These are phyloP conservation scores for Cystofilobasidium capitatum DNA, from an alignment of 768 basidiomycete genomes.

Conservation along the genomic window DNA sequence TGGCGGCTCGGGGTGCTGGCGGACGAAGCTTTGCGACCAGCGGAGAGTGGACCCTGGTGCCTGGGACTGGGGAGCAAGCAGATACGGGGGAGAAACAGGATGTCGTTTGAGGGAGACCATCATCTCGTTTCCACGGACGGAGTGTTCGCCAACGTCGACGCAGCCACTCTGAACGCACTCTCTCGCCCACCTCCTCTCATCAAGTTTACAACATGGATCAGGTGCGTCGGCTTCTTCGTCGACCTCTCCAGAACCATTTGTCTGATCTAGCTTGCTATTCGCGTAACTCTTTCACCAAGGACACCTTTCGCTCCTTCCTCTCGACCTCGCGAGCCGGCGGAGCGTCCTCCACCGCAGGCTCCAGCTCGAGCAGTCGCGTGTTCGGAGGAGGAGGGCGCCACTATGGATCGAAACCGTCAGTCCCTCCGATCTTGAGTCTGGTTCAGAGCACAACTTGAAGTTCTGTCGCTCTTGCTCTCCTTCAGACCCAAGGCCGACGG, in stretches of 20 bases:
- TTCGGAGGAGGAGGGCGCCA: constrained; percentile 19
- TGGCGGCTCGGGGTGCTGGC: neutral
- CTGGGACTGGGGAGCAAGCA: too few species aligned
- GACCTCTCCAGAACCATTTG: too few species aligned
- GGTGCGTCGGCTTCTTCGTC: neutral
- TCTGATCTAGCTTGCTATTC: too few species aligned
- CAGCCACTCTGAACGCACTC: too few species aligned
- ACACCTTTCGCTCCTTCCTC: constrained; percentile 29
- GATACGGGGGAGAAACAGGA: too few species aligned
- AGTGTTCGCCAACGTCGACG: too few species aligned
- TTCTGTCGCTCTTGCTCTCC: neutral
- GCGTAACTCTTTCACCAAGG: too few species aligned
- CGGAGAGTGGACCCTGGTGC: too few species aligned
- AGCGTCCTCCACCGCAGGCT: constrained; percentile 3
- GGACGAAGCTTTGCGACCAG: too few species aligned
- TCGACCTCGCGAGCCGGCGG: constrained; percentile 21
- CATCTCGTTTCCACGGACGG: neutral
- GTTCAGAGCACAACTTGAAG: neutral
- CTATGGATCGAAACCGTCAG: neutral
- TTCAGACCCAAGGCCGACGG: constrained; percentile 11
- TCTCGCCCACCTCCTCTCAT: neutral
- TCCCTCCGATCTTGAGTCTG: neutral
- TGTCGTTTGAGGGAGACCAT: neutral
- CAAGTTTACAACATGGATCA: neutral
- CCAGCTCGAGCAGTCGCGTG: neutral